Base-by-base conservation (phyloP, 176 grass and related monocot species). In the Elymus sibiricus region DNA sequence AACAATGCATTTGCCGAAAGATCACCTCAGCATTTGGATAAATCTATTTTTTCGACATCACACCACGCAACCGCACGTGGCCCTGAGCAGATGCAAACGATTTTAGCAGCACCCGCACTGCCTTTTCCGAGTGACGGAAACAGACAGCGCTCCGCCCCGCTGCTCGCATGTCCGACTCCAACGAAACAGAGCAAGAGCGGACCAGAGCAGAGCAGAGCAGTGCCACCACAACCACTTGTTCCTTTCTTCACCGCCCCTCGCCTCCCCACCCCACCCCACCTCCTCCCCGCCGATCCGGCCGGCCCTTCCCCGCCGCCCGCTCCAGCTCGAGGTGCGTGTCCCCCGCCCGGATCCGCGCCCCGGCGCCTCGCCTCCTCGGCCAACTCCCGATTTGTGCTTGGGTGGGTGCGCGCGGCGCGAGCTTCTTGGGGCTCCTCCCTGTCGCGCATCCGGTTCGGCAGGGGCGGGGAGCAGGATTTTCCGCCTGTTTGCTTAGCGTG, bases 341-440 rank as follows among this genome's bases (percentile, higher is more conserved):
- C 67, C 35, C 66, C 22, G 17, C 55, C 21, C 66, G 24, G 81
- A 83, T 83, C 81, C 81, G 68, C 72, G 46, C 46, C 46, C 46
- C 27, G 25, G 25, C 3, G 40, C 49, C 26, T 72, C 66, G 40
- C 49, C 26, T 59, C 66, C 44, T 70, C 21, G 21, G 4, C 29
- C 12, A 14, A 14, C 8, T 39, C 40, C 40, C 7, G 44, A 51
- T 76, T 76, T 55, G 46, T 32, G 74, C 16, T 4, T 66, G 5
- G 19, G 16, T 28, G 46, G 49, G 26, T 81, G 11, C 32, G 32
- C 32, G 32, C 32, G 32, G 49, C 49, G 49, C 49, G 16, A 19
- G 0, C 49, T 83, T 40, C n/a, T 16, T 15, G 19, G 61, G 26
- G 10, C 13, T 68, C 62, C 16, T 62, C 19, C 9, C 24, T 29